phyloP scores from a whole-genome alignment of 768 basidiomycete species.

The Trametes gibbosa region DNA sequence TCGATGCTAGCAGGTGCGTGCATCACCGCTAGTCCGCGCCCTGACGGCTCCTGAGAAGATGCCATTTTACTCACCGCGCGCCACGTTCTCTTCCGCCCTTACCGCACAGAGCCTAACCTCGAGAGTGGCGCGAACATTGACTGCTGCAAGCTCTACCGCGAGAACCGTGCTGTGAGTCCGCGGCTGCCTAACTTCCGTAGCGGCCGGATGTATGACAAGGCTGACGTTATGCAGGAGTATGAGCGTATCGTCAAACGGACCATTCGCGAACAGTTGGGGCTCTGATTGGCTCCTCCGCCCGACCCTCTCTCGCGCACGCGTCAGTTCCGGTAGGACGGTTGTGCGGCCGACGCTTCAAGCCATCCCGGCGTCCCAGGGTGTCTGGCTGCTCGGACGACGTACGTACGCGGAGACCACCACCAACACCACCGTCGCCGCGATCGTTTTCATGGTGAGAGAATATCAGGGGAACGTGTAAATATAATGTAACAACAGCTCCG shows the following conservation, averaged over 20 bases:
- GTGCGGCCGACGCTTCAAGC: neutral
- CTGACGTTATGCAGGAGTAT: conserved; percentile 57
- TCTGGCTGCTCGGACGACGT: neutral
- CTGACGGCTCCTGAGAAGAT: neutral
- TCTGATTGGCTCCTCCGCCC: conserved; percentile 38
- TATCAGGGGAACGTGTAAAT: conserved; percentile 2
- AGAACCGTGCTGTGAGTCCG: conserved; percentile 58
- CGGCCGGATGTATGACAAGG: neutral
- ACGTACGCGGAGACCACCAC: conserved; percentile 10
- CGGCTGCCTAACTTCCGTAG: neutral
- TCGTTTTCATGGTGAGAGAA: neutral
- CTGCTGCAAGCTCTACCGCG: conserved; percentile 95
- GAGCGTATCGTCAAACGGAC: conserved; percentile 81
- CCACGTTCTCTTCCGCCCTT: neutral
- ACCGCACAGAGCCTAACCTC: conserved; percentile 79
- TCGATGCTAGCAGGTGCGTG: conserved; percentile 90
- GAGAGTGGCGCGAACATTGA: conserved; percentile 97
- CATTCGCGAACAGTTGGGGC: conserved; percentile 82
- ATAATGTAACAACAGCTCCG: conserved; percentile 9
- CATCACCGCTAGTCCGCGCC: neutral
- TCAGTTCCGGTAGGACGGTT: neutral
- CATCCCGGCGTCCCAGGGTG: neutral
- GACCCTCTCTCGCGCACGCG: neutral
- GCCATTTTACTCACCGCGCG: neutral
- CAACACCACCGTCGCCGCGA: neutral